A percentile compares a stretch with the other conserved stretches of the same genome.
These are phyloP conservation scores for Dothideomycetes sp. DNA, from an alignment of 2,329 filamentous ascomycete species.

Conservation along the genomic window DNA sequence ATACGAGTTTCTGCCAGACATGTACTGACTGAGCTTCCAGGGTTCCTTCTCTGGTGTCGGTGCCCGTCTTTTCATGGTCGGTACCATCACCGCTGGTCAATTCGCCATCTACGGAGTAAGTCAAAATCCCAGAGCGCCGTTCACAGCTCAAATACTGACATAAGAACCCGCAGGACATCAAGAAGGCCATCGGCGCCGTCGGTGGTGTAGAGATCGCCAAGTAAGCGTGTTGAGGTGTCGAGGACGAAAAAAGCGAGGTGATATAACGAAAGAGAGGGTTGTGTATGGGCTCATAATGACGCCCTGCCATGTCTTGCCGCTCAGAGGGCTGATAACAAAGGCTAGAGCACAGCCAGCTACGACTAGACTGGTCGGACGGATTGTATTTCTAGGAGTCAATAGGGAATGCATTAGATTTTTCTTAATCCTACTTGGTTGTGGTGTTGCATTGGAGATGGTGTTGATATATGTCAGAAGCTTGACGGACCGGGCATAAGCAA, in stretches of 20 bases:
- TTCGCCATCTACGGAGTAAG: conserved; percentile 46
- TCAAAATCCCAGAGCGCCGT: conserved; percentile 32
- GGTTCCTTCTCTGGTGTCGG: conserved; percentile 75
- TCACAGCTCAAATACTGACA: neutral
- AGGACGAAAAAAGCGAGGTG: too few species aligned
- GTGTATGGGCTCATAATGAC: too few species aligned
- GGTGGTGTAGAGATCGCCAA: conserved; percentile 64
- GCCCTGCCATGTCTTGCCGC: neutral
- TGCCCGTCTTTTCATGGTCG: conserved; percentile 67
- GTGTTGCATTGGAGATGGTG: too few species aligned
- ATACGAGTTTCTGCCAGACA: neutral
- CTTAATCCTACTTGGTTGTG: too few species aligned
- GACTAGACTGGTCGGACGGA: too few species aligned
- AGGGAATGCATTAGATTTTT: conserved; percentile 12
- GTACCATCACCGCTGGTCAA: conserved; percentile 68
- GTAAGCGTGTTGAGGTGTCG: conserved; percentile 20
- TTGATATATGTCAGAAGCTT: too few species aligned
- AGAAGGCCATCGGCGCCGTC: conserved; percentile 50
- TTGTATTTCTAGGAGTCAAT: conserved; percentile 11
- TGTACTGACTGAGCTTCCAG: conserved; percentile 26
- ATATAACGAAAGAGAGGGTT: too few species aligned
- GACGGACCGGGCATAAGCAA: too few species aligned
- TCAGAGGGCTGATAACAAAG: conserved; percentile 1
- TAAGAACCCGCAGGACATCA: conserved; percentile 14
- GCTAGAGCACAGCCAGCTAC: too few species aligned